Evolutionary conservation across 1,284 basidiomycete species (phyloP).

Genomic region (Spongiforma sp.): DNA sequence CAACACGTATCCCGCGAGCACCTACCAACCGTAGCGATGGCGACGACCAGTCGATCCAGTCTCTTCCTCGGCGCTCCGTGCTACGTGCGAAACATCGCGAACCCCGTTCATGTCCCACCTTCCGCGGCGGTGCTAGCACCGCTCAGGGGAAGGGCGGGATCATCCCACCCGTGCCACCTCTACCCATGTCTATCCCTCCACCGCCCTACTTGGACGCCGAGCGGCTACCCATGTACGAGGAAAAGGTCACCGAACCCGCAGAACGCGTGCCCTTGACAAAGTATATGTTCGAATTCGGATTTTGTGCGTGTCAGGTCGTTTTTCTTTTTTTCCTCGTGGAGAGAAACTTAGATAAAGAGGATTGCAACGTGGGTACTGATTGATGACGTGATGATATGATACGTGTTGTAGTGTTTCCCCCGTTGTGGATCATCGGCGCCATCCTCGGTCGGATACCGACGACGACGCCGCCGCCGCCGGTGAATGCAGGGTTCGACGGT

Average conservation of each 20-base stretch:
- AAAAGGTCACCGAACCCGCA: neutral
- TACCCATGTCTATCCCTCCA: constrained; percentile 15
- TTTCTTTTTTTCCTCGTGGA: neutral
- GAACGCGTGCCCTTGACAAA: constrained; percentile 34
- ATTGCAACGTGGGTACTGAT: too few relatives aligned
- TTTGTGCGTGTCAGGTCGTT: constrained; percentile 20
- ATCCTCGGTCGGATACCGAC: constrained; percentile 49
- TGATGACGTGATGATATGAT: too few relatives aligned
- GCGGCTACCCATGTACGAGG: constrained; percentile 32
- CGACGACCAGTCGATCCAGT: too few relatives aligned
- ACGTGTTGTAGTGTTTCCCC: constrained; percentile 48
- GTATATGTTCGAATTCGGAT: constrained; percentile 40
- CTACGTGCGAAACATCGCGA: too few relatives aligned
- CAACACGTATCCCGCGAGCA: too few relatives aligned
- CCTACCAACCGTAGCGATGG: too few relatives aligned
- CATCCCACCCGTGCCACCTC: neutral
- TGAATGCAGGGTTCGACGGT: constrained; percentile 47
- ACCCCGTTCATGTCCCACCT: too few relatives aligned
- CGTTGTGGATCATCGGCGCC: constrained; percentile 55
- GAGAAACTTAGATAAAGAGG: too few relatives aligned
- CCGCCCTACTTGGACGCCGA: constrained; percentile 28
- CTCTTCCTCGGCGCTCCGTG: too few relatives aligned
- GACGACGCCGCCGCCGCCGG: constrained; percentile 43
- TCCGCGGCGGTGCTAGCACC: too few relatives aligned
- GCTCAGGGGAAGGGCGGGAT: neutral